Percentiles rank a stretch among this genome's conserved stretches.
phyloP scores from a whole-genome alignment of 768 basidiomycete genomes.

The Coprinopsis sp. region DNA sequence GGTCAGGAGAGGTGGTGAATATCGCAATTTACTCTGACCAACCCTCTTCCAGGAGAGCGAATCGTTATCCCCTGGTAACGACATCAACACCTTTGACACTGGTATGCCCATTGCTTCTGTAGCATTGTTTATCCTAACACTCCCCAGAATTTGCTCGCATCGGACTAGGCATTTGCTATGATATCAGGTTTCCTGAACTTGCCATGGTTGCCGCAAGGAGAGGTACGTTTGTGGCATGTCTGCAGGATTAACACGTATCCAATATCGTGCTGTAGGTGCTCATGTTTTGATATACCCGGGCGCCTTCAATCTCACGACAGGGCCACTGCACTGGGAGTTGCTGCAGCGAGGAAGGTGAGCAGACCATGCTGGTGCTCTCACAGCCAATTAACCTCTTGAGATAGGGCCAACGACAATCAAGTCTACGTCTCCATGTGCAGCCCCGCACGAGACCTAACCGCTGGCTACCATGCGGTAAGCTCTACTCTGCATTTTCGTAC shows the following conservation, averaged over 20 bases:
- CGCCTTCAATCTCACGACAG: constrained; percentile 95
- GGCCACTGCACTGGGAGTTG: constrained; percentile 94
- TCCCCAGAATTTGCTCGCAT: constrained; percentile 88
- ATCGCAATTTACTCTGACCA: background rate
- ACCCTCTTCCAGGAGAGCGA: constrained; percentile 69
- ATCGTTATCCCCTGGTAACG: constrained; percentile 72
- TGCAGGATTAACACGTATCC: background rate
- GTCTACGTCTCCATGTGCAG: constrained; percentile 96
- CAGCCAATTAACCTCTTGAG: constrained; percentile 3
- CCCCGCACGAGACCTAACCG: constrained; percentile 79
- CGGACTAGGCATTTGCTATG: constrained; percentile 95
- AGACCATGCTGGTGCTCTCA: background rate
- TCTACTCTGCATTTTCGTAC: background rate
- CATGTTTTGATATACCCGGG: constrained; percentile 88
- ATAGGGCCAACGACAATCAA: constrained; percentile 92
- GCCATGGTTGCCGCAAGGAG: constrained; percentile 85
- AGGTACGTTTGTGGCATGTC: constrained; percentile 40
- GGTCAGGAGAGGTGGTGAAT: constrained; percentile 30
- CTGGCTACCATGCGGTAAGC: constrained; percentile 84
- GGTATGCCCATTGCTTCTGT: constrained; percentile 42
- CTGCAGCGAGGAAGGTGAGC: constrained; percentile 79
- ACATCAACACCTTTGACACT: constrained; percentile 80
- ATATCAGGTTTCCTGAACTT: constrained; percentile 91
- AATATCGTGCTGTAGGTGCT: constrained; percentile 49
- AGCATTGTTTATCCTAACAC: background rate